Conservation (phyloP, 2,329 filamentous ascomycete genomes). For the Sporothrix variecibatus region DNA sequence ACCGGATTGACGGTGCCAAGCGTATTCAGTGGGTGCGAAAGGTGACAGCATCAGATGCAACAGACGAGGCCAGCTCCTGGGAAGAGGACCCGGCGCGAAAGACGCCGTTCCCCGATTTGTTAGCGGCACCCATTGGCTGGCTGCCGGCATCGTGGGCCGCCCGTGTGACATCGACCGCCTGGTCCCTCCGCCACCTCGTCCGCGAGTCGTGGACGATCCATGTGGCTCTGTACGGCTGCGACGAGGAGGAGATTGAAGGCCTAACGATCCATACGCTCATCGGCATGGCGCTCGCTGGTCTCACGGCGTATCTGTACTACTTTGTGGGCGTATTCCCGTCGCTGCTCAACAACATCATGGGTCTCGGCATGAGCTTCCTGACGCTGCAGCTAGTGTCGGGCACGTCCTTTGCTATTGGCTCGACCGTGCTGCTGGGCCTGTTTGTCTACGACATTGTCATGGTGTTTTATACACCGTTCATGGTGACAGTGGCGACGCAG, state of each 20-base stretch:
- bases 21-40: slow-evolving; percentile 40
- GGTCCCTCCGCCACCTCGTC: slow-evolving; percentile 55
- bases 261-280: slow-evolving; percentile 60
- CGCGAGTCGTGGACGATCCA: slow-evolving; percentile 55
- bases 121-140: slow-evolving; percentile 37
- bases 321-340: slow-evolving; percentile 51
- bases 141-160: slow-evolving; percentile 32
- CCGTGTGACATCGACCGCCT: slow-evolving; percentile 39
- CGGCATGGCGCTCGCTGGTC: slow-evolving; percentile 56
- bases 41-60: slow-evolving; percentile 30
- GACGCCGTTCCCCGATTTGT: slow-evolving; percentile 44
- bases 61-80: slow-evolving; percentile 26
- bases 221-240: slow-evolving; percentile 54
- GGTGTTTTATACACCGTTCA: slow-evolving; percentile 85
- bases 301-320: slow-evolving; percentile 64
- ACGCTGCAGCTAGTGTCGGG: slow-evolving; percentile 83
- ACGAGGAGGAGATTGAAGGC: slow-evolving; percentile 45
- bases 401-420: slow-evolving; percentile 81
- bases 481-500: slow-evolving; percentile 84
- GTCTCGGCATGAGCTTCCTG: slow-evolving; percentile 82
- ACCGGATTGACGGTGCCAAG: slow-evolving; percentile 46
- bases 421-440: slow-evolving; percentile 72
- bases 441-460: slow-evolving; percentile 97
- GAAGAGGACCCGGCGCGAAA: slow-evolving; percentile 37
- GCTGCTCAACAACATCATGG: slow-evolving; percentile 78